Evolutionary conservation across 768 basidiomycete genomes (phyloP), one percentile per base, ranked within the genome.

Genomic region (Rhodotorula babjevae): DNA sequence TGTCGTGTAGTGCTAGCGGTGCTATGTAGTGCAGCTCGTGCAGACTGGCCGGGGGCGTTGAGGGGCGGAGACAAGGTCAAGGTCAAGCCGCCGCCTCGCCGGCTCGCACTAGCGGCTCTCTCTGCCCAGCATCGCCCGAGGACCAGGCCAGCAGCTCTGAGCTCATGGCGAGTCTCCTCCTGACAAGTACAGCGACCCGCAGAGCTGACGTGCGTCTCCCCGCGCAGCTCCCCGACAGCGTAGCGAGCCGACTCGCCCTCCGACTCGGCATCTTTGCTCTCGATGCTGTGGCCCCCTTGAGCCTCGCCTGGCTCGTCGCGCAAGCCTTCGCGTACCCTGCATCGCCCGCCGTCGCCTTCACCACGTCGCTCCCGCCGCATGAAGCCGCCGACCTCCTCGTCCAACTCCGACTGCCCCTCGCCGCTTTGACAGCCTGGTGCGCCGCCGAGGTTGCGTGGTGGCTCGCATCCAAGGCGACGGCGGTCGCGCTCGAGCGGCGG

Each of bases 281-380:
- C 56, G 57, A 71, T 14, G 7, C 61, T 0, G 29, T 72, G 23
- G 49, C 65, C 0, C 49, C 60, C 3, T 9, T 70, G 36, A 29
- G 50, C 23, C 10, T 57, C 0, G 12, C 56, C n/a, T 68, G 68
- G 61, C 47, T 65, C 25, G 23, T 52, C 6, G 53, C 61, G 9
- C 42, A 67, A 12, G 36, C 46, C 47, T 3, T 27, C 14, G n/a
- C 42, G 29, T 42, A 49, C 25, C 74, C 74, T 1, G 74, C 68
- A 15, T 67, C 74, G 5, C 63, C 74, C n/a, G 47, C 59, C 15
- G 61, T 71, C 74, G 63, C 57, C 50, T 46, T 65, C 50, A 52
- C 61, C 47, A 21, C 49, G 36, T 36, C 49, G 8, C 52, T 71
- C 36, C 62, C 69, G 27, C 46, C 63, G 29, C 23, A 47, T 0